Conservation (phyloP, 2,329 filamentous ascomycete species). For the Colletotrichum tropicicola region DNA sequence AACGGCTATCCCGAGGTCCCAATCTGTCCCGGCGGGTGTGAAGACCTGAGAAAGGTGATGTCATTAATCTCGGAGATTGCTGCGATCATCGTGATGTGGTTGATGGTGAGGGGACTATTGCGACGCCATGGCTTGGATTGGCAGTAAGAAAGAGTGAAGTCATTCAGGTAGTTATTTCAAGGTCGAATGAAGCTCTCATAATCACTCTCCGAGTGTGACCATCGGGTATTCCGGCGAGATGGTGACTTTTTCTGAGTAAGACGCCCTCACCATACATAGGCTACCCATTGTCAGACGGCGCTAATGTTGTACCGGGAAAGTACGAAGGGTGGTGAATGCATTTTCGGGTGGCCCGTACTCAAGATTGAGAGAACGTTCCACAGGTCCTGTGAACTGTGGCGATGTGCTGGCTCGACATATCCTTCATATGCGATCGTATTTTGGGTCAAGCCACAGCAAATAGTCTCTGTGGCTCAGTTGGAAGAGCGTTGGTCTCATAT, state of each 20-base stretch:
- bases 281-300: background rate
- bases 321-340: background rate
- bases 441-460: background rate
- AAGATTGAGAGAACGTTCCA: too few species aligned
- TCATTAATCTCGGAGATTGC: slow-evolving; percentile 53
- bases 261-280: background rate
- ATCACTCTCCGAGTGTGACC: too few species aligned
- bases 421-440: background rate
- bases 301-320: background rate
- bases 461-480: slow-evolving; percentile 27
- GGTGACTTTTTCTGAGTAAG: background rate
- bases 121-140: background rate
- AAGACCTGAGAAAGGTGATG: slow-evolving; percentile 55
- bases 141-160: too few species aligned
- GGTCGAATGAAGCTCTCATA: too few species aligned
- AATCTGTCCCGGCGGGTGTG: slow-evolving; percentile 44
- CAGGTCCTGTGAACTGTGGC: background rate
- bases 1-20: slow-evolving; percentile 10
- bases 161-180: too few species aligned
- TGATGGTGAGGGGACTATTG: slow-evolving; percentile 42
- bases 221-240: background rate
- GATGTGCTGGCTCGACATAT: background rate
- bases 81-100: slow-evolving; percentile 57
- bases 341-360: too few species aligned
- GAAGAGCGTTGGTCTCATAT: slow-evolving; percentile 31